Conservation (phyloP, 169 alveolate genomes). For the Eimeria praecox region DNA sequence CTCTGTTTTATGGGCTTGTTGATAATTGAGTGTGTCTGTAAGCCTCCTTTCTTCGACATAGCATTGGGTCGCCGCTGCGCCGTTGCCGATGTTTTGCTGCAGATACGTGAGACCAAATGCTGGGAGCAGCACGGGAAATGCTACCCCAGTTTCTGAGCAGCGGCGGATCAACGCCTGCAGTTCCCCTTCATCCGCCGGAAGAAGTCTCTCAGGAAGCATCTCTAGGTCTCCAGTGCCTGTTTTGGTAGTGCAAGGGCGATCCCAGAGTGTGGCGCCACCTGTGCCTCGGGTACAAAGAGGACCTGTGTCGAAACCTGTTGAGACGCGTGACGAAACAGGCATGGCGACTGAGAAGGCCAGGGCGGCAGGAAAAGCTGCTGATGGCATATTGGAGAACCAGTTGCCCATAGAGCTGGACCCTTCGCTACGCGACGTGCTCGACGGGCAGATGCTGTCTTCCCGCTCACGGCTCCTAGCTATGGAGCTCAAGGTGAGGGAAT, state of each 20-base stretch:
- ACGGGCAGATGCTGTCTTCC: slow-evolving; percentile 55
- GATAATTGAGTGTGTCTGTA: neutral
- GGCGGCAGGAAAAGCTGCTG: neutral
- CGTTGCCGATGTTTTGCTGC: neutral
- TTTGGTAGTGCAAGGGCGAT: slow-evolving; percentile 30
- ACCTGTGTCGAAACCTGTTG: neutral
- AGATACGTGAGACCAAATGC: slow-evolving; percentile 14
- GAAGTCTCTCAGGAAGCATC: neutral
- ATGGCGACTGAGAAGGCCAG: neutral
- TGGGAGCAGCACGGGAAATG: slow-evolving; percentile 4
- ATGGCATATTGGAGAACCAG: neutral
- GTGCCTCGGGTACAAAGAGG: slow-evolving; percentile 7
- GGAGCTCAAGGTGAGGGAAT: slow-evolving; percentile 43
- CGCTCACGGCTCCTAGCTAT: slow-evolving; percentile 41
- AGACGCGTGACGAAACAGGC: neutral
- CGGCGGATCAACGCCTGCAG: slow-evolving; percentile 11
- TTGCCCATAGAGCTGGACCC: slow-evolving; percentile 24
- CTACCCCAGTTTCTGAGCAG: slow-evolving; percentile 8
- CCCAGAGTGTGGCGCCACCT: slow-evolving; percentile 66
- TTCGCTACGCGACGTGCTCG: slow-evolving; percentile 32
- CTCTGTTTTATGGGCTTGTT: neutral
- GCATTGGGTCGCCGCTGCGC: neutral
- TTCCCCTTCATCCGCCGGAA: neutral
- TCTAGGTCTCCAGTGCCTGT: slow-evolving; percentile 31
- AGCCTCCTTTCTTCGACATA: neutral